Evolutionary conservation across 495 filamentous ascomycete species (phyloP), one percentile per base, ranked within the genome.

Genomic region (Aspergillus indologenus): DNA sequence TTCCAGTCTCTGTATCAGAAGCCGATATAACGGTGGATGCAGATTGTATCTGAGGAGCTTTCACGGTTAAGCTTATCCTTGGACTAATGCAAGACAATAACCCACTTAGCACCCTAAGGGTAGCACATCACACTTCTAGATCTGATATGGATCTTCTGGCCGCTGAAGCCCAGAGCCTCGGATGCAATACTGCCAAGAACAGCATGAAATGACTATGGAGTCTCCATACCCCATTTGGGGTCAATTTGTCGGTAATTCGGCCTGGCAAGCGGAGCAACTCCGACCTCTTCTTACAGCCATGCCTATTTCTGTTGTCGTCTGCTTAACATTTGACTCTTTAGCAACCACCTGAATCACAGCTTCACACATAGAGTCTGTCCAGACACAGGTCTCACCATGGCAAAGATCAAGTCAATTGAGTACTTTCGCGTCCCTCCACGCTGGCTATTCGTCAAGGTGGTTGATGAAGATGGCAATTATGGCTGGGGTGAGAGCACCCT

Each of bases 401-500:
- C 76, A 7, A 87, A 83, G 68, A 90, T 91, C 62, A 78, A 79
- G 54, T 79, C 69, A 45, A 86, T 91, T 48, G 88, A 90, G 65
- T 89, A 90, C 68, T 91, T 90, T 68, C 83, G 88, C 20, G 83
- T 90, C 40, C 80, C 85, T 1, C 88, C 88, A 23, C 77, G 88
- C 42, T 92, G 89, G 89, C 80, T 91, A 12, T 91, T 92, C 60
- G 89, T 91, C 62, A 91, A 91, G 64, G 79, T 91, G 58, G 81
- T 79, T 19, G 86, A 89, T 67, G 80, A 85, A 44, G 78, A 80
- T 12, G 84, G 81, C 22, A 73, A 81, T 14, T 77, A 75, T 58
- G 89, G 89, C n/a, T 92, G 89, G 89, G 89, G 89, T 42, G 89
- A 91, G 69, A 86, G 85, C 5, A 89, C 85, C 0, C 74, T 92